Conservation (phyloP, 345 rosid species). For the Pistacia integerrima region DNA sequence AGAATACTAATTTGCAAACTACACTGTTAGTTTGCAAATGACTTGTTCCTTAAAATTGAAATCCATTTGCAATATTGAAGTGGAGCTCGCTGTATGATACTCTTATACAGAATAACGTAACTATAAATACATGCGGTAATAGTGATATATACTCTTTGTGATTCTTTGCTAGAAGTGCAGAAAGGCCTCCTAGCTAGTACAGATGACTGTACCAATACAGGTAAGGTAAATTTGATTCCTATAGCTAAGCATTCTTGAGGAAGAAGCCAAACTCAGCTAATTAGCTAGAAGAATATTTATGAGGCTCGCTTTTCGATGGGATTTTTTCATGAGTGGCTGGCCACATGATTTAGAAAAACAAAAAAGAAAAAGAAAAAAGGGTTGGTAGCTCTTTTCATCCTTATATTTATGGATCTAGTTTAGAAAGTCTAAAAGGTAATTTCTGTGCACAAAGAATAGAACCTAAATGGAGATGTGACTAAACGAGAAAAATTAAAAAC, state of each 20-base stretch:
- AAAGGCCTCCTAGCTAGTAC: neutral
- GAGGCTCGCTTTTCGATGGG: neutral
- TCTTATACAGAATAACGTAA: too few relatives aligned
- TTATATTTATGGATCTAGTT: neutral
- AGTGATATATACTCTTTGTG: too few relatives aligned
- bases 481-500: neutral
- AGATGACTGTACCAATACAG: too few relatives aligned
- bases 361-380: neutral
- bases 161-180: neutral
- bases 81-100: too few relatives aligned
- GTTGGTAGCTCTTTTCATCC: neutral
- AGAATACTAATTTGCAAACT: too few relatives aligned
- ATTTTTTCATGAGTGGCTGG: neutral
- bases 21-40: too few relatives aligned
- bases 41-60: too few relatives aligned
- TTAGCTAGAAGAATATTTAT: neutral
- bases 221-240: neutral
- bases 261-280: neutral
- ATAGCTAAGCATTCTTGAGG: neutral
- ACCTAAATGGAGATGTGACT: slow-evolving; percentile 3
- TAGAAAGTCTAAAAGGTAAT: neutral
- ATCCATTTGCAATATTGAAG: too few relatives aligned
- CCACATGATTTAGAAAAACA: neutral
- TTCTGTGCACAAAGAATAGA: neutral
- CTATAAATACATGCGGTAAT: too few relatives aligned